Evolutionary conservation across 352 stramenopile genomes (phyloP).

Genomic region (Blastocystis sp.): DNA sequence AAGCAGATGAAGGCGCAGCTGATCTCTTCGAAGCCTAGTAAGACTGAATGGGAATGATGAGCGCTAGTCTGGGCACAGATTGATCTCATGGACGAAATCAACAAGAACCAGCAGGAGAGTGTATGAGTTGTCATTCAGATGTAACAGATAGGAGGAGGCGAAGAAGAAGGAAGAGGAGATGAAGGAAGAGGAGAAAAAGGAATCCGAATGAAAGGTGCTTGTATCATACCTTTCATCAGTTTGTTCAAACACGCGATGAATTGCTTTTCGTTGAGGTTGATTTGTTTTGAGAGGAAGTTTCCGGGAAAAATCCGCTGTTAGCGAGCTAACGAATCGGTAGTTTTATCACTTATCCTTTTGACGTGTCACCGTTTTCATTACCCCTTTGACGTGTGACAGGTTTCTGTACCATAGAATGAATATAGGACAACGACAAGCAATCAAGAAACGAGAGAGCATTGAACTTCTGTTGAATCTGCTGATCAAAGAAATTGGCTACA

Average conservation of each 20-base stretch:
- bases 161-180: background rate
- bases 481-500: background rate
- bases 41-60: background rate
- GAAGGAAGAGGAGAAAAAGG: background rate
- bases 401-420: no score
- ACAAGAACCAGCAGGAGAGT: background rate
- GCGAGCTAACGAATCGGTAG: no score
- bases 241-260: background rate
- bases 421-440: background rate
- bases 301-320: background rate
- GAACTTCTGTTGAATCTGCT: background rate
- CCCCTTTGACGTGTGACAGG: no score
- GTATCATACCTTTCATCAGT: background rate
- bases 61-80: slow-evolving; percentile 47
- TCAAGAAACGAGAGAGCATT: slow-evolving; percentile 9
- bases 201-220: background rate
- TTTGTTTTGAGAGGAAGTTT: background rate
- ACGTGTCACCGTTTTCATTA: no score
- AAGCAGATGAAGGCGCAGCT: slow-evolving; percentile 39
- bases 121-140: background rate
- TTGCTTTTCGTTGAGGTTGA: background rate
- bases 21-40: slow-evolving; percentile 47
- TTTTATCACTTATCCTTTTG: no score
- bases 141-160: no score
- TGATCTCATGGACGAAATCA: slow-evolving; percentile 15